Evolutionary conservation across 1,284 basidiomycete species (phyloP).

Genomic region (Rhodotorula glutinis): DNA sequence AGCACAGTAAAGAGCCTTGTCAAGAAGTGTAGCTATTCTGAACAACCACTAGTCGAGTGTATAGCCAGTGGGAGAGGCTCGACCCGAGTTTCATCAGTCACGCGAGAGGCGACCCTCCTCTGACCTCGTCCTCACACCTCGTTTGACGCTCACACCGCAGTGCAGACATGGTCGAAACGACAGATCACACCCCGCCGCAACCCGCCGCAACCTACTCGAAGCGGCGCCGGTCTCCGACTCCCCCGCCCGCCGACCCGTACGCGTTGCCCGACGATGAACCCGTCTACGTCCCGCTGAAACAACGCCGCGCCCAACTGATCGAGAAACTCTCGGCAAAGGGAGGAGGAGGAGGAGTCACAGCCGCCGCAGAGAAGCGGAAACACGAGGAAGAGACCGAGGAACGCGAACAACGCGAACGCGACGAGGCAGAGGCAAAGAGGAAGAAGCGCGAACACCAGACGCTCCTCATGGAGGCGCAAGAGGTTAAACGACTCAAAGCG

Average conservation of each 20-base stretch:
- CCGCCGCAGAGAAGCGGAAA: conserved; percentile 54
- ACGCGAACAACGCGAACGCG: conserved; percentile 43
- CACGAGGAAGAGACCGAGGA: conserved; percentile 56
- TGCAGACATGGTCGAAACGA: background rate
- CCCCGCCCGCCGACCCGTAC: conserved; percentile 22
- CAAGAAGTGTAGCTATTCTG: no score
- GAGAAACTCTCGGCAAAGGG: conserved; percentile 61
- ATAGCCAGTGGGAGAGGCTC: no score
- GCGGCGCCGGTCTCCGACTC: conserved; percentile 25
- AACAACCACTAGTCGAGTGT: no score
- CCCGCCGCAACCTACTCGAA: conserved; percentile 7
- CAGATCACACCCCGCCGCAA: background rate
- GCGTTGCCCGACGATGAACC: conserved; percentile 22
- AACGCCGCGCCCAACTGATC: conserved; percentile 75
- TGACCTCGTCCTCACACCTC: no score
- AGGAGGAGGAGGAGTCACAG: conserved; percentile 23
- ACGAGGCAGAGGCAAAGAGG: conserved; percentile 66
- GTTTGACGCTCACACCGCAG: no score
- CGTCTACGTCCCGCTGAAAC: conserved; percentile 76
- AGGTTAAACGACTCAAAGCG: conserved; percentile 78
- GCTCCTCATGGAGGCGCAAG: conserved; percentile 82
- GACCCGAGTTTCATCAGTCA: no score
- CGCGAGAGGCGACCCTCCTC: no score
- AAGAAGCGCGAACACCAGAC: conserved; percentile 72
- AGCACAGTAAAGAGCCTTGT: no score